Percentiles rank a stretch among this genome's conserved stretches.
These are phyloP conservation scores for Vigna radiata DNA, from an alignment of 306 rosid species.

Conservation along the genomic window DNA sequence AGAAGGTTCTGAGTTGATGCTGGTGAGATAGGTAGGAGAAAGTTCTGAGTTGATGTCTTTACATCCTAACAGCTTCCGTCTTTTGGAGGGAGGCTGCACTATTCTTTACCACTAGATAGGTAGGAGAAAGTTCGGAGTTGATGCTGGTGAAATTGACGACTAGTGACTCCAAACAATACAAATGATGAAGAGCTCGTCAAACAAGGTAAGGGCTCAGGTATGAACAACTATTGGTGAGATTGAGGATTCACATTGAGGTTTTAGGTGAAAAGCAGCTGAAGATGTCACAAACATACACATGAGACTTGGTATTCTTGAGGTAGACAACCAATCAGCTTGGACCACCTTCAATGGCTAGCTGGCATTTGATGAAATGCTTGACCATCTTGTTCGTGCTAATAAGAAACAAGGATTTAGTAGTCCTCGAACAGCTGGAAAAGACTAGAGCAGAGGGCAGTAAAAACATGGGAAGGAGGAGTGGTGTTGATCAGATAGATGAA, in stretches of 20 bases:
- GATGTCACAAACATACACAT: not conserved
- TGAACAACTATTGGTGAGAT: not conserved
- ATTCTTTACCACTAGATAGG: slow-evolving; percentile 15
- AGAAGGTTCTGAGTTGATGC: too few species aligned
- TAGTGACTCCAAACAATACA: slow-evolving; percentile 12
- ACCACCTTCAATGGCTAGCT: not conserved
- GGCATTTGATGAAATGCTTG: not conserved
- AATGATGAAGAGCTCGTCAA: not conserved
- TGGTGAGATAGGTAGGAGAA: too few species aligned
- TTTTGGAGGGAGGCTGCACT: not conserved
- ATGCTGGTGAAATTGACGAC: not conserved
- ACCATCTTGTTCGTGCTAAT: slow-evolving; percentile 14
- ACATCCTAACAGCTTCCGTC: not conserved
- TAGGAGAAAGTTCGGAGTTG: not conserved
- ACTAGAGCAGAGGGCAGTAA: slow-evolving; percentile 10
- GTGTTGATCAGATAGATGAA: not conserved
- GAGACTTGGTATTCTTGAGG: slow-evolving; percentile 1
- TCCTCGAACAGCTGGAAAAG: not conserved
- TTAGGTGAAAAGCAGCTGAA: slow-evolving; percentile 15
- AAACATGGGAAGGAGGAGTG: slow-evolving; percentile 22
- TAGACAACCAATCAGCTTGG: slow-evolving; percentile 6
- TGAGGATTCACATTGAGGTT: not conserved
- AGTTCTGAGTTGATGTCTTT: too few species aligned
- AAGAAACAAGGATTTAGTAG: not conserved
- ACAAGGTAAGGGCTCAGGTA: slow-evolving; percentile 7